These are phyloP conservation scores for Thymus mandschuricus DNA, from an alignment of 257 asterid genomes.

Conservation along the genomic window DNA sequence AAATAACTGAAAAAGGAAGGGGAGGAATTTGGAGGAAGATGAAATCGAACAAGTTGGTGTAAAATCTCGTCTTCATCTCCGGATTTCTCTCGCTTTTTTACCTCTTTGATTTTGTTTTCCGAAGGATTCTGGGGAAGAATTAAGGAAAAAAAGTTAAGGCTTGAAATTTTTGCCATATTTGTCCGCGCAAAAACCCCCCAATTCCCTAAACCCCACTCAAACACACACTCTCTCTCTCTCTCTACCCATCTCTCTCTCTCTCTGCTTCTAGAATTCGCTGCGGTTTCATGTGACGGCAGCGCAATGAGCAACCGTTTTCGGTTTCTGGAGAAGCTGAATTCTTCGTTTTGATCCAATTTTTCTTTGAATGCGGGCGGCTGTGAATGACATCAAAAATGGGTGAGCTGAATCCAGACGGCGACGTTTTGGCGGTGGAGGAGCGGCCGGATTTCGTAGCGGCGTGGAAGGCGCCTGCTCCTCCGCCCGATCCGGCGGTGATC, in stretches of 20 bases:
- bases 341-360: background rate
- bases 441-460: constrained; percentile 17
- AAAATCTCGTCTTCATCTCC: constrained; percentile 33
- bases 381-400: constrained; percentile 33
- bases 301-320: constrained; percentile 15
- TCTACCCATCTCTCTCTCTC: constrained; percentile 8
- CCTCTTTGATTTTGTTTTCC: constrained; percentile 1
- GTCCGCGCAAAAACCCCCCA: constrained; percentile 44
- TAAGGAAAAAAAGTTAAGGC: constrained; percentile 8
- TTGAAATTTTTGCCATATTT: constrained; percentile 27
- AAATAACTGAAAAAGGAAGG: constrained; percentile 42
- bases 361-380: background rate
- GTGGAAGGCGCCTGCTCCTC: constrained; percentile 27
- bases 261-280: constrained; percentile 23
- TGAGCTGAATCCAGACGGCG: constrained; percentile 30
- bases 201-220: constrained; percentile 38
- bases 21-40: constrained; percentile 36
- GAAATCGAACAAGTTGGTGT: constrained; percentile 27
- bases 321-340: constrained; percentile 13
- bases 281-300: constrained; percentile 24
- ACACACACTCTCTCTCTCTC: too few relatives aligned
- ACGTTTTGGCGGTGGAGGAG: constrained; percentile 32
- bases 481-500: constrained; percentile 52
- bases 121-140: constrained; percentile 20
- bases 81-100: constrained; percentile 24